Base-by-base conservation (phyloP, 2,329 filamentous ascomycete genomes). In the Falciphora oryzae region DNA sequence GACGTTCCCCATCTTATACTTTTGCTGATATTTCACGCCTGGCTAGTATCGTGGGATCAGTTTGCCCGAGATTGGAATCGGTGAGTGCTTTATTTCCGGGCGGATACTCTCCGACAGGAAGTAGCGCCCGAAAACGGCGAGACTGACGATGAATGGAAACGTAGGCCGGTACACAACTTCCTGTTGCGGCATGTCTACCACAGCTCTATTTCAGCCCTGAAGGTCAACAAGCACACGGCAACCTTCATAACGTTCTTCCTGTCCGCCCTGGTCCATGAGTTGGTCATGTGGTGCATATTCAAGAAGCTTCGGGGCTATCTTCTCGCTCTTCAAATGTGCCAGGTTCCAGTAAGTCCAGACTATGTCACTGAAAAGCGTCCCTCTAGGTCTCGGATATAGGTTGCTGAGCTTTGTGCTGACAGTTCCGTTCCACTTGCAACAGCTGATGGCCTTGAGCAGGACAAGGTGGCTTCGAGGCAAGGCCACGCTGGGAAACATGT, bases 11-110 rank as follows among this genome's bases (percentile, higher is more conserved):
- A n/a, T n/a, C 18, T 6, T 10, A 4, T 4, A 4, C 2, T n/a
- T 53, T 7, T 1, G 22, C 44, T 53, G 22, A 53, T 13, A 11
- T 53, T n/a, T 8, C 6, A 8, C 44, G 18, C 7, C 44, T 53
- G 44, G 18, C 22, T 28, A 80, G 81, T 84, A 3, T 85, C 83
- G 0, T 92, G 88, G 85, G 89, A 93, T 70, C 88, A 92, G 72
- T 94, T 91, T 70, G 90, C 90, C 4, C 81, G 90, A 56, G 89
- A 92, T 72, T 93, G 91, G 91, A 93, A 93, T 72, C 78, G 86
- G 69, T 70, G 64, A 59, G 65, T 58, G 18, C 31, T 13, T 59
- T 16, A 25, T 8, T 29, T n/a, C 44, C 22, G 3, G 18, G 44
- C 22, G 13, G 11, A 16, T 27, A 27, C n/a, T 14, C 50, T 14